phyloP scores from a whole-genome alignment of 345 rosid genomes.

The Garcia nutans region DNA sequence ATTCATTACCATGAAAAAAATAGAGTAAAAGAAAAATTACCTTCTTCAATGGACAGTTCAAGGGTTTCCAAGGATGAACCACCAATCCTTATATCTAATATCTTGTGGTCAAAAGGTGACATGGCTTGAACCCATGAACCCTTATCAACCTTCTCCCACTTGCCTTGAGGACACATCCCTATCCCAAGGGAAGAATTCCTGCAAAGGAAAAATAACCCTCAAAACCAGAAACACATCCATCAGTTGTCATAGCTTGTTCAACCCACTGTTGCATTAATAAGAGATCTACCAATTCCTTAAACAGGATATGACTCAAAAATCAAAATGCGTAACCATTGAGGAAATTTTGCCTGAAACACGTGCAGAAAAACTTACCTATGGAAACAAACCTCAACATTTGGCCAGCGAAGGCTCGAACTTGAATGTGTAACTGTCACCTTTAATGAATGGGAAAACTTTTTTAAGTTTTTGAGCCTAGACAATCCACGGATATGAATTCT shows the following conservation, averaged over 20 bases:
- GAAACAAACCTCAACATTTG: slow-evolving; percentile 70
- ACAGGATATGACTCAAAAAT: neutral
- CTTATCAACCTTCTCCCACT: slow-evolving; percentile 78
- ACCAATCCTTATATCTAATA: slow-evolving; percentile 59
- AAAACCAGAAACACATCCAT: neutral
- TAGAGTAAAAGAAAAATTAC: slow-evolving; percentile 23
- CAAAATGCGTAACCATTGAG: neutral
- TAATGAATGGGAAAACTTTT: slow-evolving; percentile 62
- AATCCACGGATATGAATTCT: slow-evolving; percentile 71
- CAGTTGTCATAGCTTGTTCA: neutral
- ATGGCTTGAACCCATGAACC: slow-evolving; percentile 71
- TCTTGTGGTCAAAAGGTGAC: slow-evolving; percentile 88
- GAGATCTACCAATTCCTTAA: neutral
- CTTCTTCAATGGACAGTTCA: slow-evolving; percentile 66
- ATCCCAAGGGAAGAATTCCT: slow-evolving; percentile 77
- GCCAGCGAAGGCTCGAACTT: slow-evolving; percentile 33
- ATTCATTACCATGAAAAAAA: neutral
- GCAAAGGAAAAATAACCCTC: slow-evolving; percentile 17
- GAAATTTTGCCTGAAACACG: neutral
- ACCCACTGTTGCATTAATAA: neutral
- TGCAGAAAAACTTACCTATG: slow-evolving; percentile 58
- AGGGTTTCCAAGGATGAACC: slow-evolving; percentile 43
- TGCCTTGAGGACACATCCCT: slow-evolving; percentile 73
- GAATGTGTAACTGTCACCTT: slow-evolving; percentile 52
- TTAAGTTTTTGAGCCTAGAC: slow-evolving; percentile 52